Evolutionary conservation across 2,329 filamentous ascomycete species (phyloP), one percentile per base, ranked within the genome.

Genomic region (Xylaria sp.): DNA sequence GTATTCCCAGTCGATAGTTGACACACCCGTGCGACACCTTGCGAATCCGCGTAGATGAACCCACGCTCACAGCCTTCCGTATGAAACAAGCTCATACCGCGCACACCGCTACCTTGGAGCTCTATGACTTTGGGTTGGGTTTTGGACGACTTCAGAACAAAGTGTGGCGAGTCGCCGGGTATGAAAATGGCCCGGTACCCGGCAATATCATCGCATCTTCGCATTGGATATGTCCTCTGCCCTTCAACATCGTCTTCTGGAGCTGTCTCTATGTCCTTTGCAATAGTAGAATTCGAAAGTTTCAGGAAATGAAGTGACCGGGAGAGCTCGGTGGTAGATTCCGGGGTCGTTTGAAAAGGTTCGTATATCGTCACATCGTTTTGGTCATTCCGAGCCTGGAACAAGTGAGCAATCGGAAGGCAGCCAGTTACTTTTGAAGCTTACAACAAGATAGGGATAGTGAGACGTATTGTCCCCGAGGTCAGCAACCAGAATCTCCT

Each of bases 321-420:
- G 0, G 86, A 82, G 73, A 91, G 86, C 6, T 84, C 80, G 34
- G 81, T 73, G 8, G 76, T 74, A n/a, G 75, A 78, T 65, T 79
- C 79, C 34, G 76, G 77, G 48, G 77, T 81, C 69, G 82, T 82
- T 51, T 88, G 85, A 74, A 94, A 91, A 1, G 95, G 94, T 78
- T 96, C 90, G 78, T 98, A 99, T 55, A 98, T 87, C 12, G 92
- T 91, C 41, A 98, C 83, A 77, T 98, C 94, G 72, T 97, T 92
- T 68, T 89, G 91, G 10, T 88, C 86, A 58, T 93, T 93, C 60
- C 95, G 92, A 34, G 94, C 83, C 92, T 94, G 72, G 41, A 44
- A 41, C 9, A 44, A 13, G 58, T 78, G 20, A 70, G 66, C 20
- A 48, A 34, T 57, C 20, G 13, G 18, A 46, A 46, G n/a, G 20